Evolutionary conservation across 2,329 filamentous ascomycete genomes (phyloP).

Genomic region (Ophiognomonia clavigignenti-juglandacearum): DNA sequence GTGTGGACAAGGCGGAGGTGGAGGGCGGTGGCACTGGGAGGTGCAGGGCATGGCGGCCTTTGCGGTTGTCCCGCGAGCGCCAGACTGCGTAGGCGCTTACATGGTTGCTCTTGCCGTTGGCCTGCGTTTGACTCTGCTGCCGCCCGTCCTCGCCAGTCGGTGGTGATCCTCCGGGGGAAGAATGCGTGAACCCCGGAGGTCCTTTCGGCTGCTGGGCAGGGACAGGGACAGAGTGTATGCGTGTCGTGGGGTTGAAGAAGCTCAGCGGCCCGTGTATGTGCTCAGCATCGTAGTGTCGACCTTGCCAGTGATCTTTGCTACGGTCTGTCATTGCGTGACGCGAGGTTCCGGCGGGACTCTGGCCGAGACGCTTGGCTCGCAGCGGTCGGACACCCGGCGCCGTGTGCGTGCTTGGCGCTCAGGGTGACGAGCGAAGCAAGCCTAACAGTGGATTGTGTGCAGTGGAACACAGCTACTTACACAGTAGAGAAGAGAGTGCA

Average conservation of each 20-base stretch:
- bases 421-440: too few relatives aligned
- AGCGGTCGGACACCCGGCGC: neutral
- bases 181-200: too few relatives aligned
- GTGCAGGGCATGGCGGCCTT: conserved; percentile 33
- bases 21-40: conserved; percentile 19
- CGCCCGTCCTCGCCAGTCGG: too few relatives aligned
- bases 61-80: conserved; percentile 38
- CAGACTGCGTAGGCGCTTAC: conserved; percentile 30
- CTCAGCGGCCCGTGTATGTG: conserved; percentile 18
- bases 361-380: neutral
- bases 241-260: conserved; percentile 23
- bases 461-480: too few relatives aligned
- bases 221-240: conserved; percentile 12
- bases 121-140: too few relatives aligned
- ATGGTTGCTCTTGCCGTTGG: too few relatives aligned
- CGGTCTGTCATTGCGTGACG: conserved; percentile 11
- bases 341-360: neutral
- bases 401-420: too few relatives aligned
- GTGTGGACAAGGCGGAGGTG: neutral
- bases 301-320: conserved; percentile 9
- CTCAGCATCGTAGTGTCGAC: conserved; percentile 14
- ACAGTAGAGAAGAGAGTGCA: too few relatives aligned
- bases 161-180: too few relatives aligned
- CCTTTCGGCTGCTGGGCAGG: neutral
- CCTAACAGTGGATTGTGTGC: too few relatives aligned